These are phyloP conservation scores for Musa troglodytarum DNA, from an alignment of 176 grass and related monocot species.

Conservation along the genomic window DNA sequence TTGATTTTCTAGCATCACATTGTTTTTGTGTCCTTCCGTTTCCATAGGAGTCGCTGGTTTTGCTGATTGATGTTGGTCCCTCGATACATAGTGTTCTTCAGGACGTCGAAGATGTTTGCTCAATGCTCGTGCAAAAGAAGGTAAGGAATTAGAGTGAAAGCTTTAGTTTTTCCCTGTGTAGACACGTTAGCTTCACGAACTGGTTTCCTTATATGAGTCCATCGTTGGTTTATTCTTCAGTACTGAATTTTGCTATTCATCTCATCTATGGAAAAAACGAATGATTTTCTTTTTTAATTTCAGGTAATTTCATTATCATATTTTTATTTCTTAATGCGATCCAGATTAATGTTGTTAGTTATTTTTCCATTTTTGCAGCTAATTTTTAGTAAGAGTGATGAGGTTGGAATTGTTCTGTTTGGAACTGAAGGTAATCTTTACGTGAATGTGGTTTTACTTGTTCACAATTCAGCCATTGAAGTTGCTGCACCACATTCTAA, in stretches of 20 bases:
- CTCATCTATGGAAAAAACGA: too few relatives aligned
- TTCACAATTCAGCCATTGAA: neutral
- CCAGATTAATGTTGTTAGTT: neutral
- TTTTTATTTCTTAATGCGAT: constrained; percentile 12
- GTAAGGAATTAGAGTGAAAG: constrained; percentile 22
- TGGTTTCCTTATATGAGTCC: neutral
- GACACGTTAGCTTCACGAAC: neutral
- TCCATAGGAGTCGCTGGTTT: constrained; percentile 56
- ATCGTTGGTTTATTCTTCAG: too few relatives aligned
- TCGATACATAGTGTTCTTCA: constrained; percentile 74
- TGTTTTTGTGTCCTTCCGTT: neutral
- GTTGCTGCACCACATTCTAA: too few relatives aligned
- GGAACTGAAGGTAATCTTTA: constrained; percentile 56
- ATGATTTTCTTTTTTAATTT: neutral
- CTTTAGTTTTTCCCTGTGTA: neutral
- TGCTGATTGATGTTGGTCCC: constrained; percentile 80
- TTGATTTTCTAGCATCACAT: neutral
- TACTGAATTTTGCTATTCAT: too few relatives aligned
- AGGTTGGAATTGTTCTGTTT: constrained; percentile 66
- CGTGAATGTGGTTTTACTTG: neutral
- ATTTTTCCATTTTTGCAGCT: constrained; percentile 36
- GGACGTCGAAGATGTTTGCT: constrained; percentile 60
- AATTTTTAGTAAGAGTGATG: constrained; percentile 56
- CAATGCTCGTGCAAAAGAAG: constrained; percentile 75
- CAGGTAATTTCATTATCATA: neutral